A percentile compares a stretch with the other conserved stretches of the same genome.
Evolutionary conservation across 2,329 filamentous ascomycete genomes (phyloP).

Genomic region (Metarhizium sp.): DNA sequence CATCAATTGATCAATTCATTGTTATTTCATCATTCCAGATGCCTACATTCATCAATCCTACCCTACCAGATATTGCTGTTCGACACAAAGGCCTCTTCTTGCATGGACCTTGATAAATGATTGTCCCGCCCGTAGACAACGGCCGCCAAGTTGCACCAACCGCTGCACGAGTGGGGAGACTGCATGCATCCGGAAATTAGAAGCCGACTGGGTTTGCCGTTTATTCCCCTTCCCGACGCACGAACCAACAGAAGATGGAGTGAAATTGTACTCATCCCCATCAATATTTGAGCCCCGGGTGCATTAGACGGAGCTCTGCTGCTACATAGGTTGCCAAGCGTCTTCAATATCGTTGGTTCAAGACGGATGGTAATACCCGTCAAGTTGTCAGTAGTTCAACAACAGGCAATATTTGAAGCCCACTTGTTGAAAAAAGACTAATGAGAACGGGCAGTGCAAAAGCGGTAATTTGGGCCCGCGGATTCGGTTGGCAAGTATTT

Average conservation of each 20-base stretch:
- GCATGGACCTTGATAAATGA: no score
- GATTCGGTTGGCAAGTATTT: neutral
- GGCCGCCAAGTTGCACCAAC: no score
- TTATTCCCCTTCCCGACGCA: neutral
- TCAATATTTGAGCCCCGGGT: neutral
- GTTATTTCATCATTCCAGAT: no score
- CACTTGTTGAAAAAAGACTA: neutral
- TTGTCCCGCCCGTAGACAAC: no score
- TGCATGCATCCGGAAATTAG: neutral
- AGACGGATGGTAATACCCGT: neutral
- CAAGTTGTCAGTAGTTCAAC: neutral
- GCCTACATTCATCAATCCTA: no score
- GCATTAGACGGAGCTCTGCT: neutral
- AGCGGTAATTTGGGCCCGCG: conserved; percentile 1
- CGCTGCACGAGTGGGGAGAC: neutral
- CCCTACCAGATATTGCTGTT: no score
- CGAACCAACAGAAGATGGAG: neutral
- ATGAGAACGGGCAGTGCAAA: conserved; percentile 4
- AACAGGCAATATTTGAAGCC: neutral
- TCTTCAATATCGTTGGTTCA: neutral
- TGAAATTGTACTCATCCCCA: neutral
- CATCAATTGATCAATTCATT: no score
- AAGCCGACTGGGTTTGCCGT: neutral
- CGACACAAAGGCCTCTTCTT: no score
- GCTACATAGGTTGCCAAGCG: neutral